These are phyloP conservation scores for Verbena officinalis DNA, from an alignment of 257 asterid genomes.

Conservation along the genomic window DNA sequence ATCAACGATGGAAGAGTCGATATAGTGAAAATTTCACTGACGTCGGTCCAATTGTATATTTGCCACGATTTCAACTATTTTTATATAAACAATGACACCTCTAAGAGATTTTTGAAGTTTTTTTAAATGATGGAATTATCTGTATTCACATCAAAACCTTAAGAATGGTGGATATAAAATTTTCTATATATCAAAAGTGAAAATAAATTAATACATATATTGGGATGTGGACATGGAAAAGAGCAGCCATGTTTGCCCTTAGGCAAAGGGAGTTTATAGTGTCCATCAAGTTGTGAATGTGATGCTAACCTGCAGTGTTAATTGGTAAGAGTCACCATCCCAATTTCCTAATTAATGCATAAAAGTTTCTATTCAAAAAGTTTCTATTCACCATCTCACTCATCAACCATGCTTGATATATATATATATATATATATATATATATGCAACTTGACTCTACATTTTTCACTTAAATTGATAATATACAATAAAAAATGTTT, in stretches of 20 bases:
- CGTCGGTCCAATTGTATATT: no score
- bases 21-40: no score
- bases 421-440: no score
- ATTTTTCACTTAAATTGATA: not conserved
- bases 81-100: no score
- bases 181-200: not conserved
- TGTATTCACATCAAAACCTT: no score
- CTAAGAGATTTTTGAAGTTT: not conserved
- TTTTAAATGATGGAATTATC: not conserved
- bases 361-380: not conserved
- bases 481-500: not conserved
- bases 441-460: not conserved
- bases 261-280: slow-evolving; percentile 1
- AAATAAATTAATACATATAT: not conserved
- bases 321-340: not conserved
- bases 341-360: not conserved
- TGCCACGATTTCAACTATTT: no score
- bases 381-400: not conserved
- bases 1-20: no score
- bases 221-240: slow-evolving; percentile 9
- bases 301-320: no score
- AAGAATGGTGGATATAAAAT: no score
- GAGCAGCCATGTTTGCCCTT: slow-evolving; percentile 12
- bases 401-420: not conserved
- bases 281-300: not conserved